Base-by-base conservation (phyloP, 208 protist genomes). In the Crithidia fasciculata region DNA sequence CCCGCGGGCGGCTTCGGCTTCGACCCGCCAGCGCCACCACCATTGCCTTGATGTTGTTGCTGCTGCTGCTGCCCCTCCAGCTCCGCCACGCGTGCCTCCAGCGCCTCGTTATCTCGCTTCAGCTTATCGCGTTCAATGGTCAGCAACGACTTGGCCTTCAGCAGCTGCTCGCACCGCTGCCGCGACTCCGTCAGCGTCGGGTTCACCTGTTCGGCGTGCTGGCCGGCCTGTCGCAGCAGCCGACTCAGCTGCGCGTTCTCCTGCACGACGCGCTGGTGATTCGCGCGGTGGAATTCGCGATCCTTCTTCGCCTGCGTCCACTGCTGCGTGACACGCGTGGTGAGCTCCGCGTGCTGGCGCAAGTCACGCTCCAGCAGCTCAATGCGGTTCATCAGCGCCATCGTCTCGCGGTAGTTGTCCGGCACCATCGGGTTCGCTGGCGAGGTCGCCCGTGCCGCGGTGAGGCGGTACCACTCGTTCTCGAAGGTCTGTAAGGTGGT, bases 221-320 rank as follows among this genome's bases (percentile, higher is more conserved):
- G 61, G 53, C 92, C 81, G 6, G 92, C 84, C 65, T 93, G 85
- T 68, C 84, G 83, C 50, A 98, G 80, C 60, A 94, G 78, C 73
- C 87, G 88, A 49, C 61, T 64, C 43, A 97, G 61, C 60, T 84
- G 83, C 47, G 88, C 89, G 55, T 93, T 95, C 65, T 96, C 91
- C 80, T 97, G 93, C 61, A 97, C 88, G 15, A 96, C 88, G 49
- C 92, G 87, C 50, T 91, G 92, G 77, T 98, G 93, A 63, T 85
- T 92, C 55, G 83, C 79, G 45, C 91, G 87, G 78, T 98, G 95
- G 71, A 93, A 97, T 65, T 97, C 94, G 49, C 91, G 83, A 44
- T 97, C 93, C 61, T 96, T 95, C 63, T 91, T 89, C 18, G 94
- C 75, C 72, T 91, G 85, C 39, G 93, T 69, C 85, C 86, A 97